phyloP scores from a whole-genome alignment of 371 early-diverging fungal species.

The Synchytrium microbalum region DNA sequence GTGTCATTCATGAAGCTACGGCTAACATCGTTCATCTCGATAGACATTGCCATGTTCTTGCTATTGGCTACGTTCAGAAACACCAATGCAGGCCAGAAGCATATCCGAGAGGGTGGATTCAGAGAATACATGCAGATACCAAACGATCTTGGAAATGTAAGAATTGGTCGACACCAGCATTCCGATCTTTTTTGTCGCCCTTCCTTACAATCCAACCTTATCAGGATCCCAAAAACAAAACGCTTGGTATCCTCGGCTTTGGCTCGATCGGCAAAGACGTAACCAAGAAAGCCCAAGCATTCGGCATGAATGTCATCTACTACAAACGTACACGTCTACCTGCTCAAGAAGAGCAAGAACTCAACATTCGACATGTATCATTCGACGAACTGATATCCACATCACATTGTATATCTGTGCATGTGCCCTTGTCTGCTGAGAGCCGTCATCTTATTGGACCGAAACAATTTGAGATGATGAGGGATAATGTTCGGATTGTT shows the following conservation, averaged over 20 bases:
- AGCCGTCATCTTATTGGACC: not conserved
- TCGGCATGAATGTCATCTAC: not conserved
- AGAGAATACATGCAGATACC: not conserved
- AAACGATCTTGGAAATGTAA: not conserved
- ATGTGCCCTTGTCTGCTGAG: not conserved
- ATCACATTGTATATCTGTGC: not conserved
- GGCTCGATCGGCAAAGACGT: not conserved
- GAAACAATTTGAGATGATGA: not conserved
- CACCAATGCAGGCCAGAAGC: not conserved
- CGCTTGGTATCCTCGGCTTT: not conserved
- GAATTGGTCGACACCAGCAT: not conserved
- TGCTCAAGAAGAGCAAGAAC: not conserved
- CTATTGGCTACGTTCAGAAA: not conserved
- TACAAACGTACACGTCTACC: not conserved
- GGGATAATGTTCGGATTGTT: not conserved
- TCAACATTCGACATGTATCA: not conserved
- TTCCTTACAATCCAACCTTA: not conserved
- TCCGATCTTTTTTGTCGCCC: not conserved
- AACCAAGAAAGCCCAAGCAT: not conserved
- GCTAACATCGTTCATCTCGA: too few species aligned
- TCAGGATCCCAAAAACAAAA: not conserved
- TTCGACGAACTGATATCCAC: not conserved
- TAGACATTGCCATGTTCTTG: not conserved
- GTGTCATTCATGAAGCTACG: too few species aligned
- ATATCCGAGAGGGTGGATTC: not conserved